Percentiles rank a stretch among this genome's conserved stretches.
Evolutionary conservation across 2,329 filamentous ascomycete species (phyloP).

Genomic region (Ceratocystis harringtonii): DNA sequence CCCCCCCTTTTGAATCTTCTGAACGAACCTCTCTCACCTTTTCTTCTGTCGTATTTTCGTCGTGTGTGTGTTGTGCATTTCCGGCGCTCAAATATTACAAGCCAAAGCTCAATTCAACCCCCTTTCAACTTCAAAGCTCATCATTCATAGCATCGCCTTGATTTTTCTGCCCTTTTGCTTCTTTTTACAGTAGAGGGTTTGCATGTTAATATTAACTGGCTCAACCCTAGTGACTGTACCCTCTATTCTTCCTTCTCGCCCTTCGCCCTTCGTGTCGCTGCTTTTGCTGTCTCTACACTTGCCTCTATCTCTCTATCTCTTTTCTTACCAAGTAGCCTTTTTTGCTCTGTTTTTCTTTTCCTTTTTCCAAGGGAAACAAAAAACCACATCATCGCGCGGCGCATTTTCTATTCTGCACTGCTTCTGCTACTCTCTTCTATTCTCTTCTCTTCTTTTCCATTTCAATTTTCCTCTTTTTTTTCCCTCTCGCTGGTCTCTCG

Average conservation of each 20-base stretch:
- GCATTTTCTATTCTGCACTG: constrained; percentile 5
- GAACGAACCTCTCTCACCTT: background rate
- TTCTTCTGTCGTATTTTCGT: background rate
- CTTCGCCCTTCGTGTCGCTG: background rate
- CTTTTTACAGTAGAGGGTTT: background rate
- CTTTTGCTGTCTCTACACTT: background rate
- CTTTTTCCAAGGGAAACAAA: constrained; percentile 1
- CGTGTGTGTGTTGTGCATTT: too few species aligned
- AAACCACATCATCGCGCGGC: constrained; percentile 15
- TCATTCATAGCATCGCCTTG: background rate
- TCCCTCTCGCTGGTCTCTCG: too few species aligned
- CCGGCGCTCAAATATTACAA: too few species aligned
- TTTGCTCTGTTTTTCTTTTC: background rate
- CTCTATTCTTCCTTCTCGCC: background rate
- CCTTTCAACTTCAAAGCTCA: background rate
- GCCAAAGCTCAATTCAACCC: too few species aligned
- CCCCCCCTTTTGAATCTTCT: background rate
- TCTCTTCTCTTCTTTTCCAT: constrained; percentile 1
- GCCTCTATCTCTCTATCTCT: constrained; percentile 3
- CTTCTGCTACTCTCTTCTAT: background rate
- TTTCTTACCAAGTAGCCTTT: background rate
- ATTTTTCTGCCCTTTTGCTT: background rate
- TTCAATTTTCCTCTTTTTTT: background rate
- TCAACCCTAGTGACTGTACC: background rate
- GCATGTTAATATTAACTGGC: too few species aligned